Base-by-base conservation (phyloP, 176 grass and related monocot species). In the Bonia amplexicaulis region DNA sequence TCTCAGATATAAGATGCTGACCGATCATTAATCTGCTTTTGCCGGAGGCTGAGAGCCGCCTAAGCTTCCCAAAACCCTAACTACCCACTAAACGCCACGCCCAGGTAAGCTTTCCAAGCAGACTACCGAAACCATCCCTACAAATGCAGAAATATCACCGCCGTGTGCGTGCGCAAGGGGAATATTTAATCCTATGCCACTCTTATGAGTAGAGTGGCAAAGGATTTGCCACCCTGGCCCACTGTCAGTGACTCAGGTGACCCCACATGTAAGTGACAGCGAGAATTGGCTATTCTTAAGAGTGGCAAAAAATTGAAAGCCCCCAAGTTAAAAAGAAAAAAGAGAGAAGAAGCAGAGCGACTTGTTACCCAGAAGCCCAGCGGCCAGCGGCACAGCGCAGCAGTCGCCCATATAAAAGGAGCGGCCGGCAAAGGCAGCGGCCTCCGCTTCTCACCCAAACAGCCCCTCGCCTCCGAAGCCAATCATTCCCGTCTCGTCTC, bases 11-110 rank as follows among this genome's bases (percentile, higher is more conserved):
- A 37, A 37, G 35, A 37, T 37, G 35, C 4, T 5, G 45, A 46
- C 11, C 9, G 45, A 46, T 46, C 27, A 14, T 59, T 77, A 45
- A 40, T 37, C 23, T 12, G 40, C 14, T 13, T 42, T 31, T 6
- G n/a, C 23, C 6, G 9, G 51, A 1, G 45, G 17, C 6, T 72
- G 72, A 80, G 13, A 69, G 69, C 48, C 39, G 59, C 78, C 42
- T 80, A 89, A 89, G 68, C 83, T 11, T 86, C 15, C 3, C 20
- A 86, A 65, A 90, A 90, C 88, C 88, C 88, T 90, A 86, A 86
- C 55, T 23, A 3, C 7, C 35, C 15, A 22, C 45, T 5, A 37
- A 37, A 5, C 35, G 4, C 35, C 7, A 29, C 7, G 1, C 37
- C 19, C 1, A 12, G 1, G 17, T 8, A 16, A 16, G 51, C 9